Evolutionary conservation across 148 eudicot genomes (phyloP), one percentile per base, ranked within the genome.

Genomic region (Diospyros lotus): DNA sequence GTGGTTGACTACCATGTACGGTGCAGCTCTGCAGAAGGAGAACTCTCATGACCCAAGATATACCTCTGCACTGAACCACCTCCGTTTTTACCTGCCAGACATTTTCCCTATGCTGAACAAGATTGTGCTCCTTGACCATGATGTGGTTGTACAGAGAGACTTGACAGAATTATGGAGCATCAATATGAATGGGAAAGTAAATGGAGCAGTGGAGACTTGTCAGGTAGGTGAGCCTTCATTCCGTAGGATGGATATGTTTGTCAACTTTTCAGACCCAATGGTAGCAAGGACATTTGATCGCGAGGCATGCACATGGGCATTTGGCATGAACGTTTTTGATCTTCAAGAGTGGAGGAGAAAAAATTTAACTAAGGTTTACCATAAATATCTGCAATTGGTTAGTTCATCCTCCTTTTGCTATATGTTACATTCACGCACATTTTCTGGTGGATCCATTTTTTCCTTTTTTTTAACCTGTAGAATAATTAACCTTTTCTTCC

Each of bases 251-350:
- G 90, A 89, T 78, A 79, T 77, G 89, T 74, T 85, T 65, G 75
- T 96, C 62, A 85, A 96, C 82, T 96, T 96, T 79, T 89, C 97
- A 39, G 93, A 96, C 68, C 91, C 99, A 51, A 64, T 77, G 73
- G 77, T 96, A 38, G 85, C 85, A 40, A 82, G 78, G 58, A 82
- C 77, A 73, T 93, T 88, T 76, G 86, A 88, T 80, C 78, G 79
- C 28, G 58, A 88, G 74, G 73, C 97, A 73, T 96, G 99, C 79
- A 96, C 97, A 0, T 96, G 99, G 99, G 96, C 97, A 56, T 96
- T 96, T 85, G 99, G 99, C 76, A 78, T 96, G 97, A 96, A 96
- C 69, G n/a, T 96, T 66, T 96, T 96, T 80, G 93, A 96, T 83
- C 81, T 96, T 58, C 75, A 48, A 54, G 84, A 86, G 80, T 96